Conservation (phyloP, 345 rosid genomes). For the Erodium maritimum region DNA sequence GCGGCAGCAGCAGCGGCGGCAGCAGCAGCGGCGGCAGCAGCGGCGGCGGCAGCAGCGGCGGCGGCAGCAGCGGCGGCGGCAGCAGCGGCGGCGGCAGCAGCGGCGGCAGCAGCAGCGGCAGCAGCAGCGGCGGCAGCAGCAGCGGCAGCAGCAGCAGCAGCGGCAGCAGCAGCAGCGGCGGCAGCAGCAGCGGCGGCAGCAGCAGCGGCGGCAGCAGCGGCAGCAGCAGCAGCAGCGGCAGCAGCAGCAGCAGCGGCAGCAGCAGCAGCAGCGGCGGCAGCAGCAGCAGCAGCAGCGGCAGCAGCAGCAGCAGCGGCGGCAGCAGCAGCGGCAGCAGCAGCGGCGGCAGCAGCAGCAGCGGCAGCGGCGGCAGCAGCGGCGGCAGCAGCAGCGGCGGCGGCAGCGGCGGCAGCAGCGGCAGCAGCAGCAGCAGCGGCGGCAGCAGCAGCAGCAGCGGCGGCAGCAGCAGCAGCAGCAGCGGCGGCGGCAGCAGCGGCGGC, state of each 20-base stretch:
- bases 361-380: not conserved
- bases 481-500: not conserved
- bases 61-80: no score
- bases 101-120: no score
- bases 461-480: not conserved
- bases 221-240: not conserved
- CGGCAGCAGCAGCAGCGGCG: no score
- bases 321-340: not conserved
- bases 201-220: not conserved
- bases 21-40: no score
- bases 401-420: not conserved
- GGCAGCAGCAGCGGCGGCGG: not conserved
- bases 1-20: no score
- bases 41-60: no score
- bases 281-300: not conserved
- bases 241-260: not conserved
- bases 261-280: not conserved
- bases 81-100: no score
- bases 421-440: not conserved
- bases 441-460: not conserved
- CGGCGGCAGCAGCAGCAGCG: not conserved
- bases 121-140: no score
- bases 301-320: not conserved
- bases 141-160: no score
- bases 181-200: not conserved